These are phyloP conservation scores for Colletotrichum sp. DNA, from an alignment of 2,329 filamentous ascomycete genomes.

Conservation along the genomic window DNA sequence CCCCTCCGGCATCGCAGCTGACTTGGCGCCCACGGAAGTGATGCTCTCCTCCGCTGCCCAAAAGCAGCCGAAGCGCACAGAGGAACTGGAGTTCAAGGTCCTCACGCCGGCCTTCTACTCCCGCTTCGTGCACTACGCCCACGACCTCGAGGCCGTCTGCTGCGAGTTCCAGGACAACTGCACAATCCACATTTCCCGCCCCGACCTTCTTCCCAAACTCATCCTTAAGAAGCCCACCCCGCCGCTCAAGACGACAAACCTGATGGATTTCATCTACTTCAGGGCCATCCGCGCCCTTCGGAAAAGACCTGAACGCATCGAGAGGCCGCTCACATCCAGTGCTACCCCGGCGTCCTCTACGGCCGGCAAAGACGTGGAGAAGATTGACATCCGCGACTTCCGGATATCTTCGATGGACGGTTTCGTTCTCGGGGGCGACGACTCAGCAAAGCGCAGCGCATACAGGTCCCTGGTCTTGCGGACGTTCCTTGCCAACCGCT, in stretches of 20 bases:
- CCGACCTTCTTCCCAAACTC: constrained; percentile 53
- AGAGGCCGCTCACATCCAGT: constrained; percentile 46
- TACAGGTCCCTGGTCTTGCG: constrained; percentile 45
- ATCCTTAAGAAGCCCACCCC: constrained; percentile 44
- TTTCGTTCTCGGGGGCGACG: constrained; percentile 43
- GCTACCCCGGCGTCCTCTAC: background rate
- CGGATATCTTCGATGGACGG: constrained; percentile 57
- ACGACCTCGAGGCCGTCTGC: constrained; percentile 66
- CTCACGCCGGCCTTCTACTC: constrained; percentile 72
- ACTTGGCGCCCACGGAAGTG: constrained; percentile 28
- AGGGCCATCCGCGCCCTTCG: constrained; percentile 49
- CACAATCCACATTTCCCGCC: constrained; percentile 62
- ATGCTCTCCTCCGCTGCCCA: constrained; percentile 37
- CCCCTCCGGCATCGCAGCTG: constrained; percentile 47
- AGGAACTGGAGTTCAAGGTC: constrained; percentile 60
- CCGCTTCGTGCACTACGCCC: constrained; percentile 66
- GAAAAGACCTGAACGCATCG: constrained; percentile 43
- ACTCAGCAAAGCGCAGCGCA: constrained; percentile 26
- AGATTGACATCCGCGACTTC: constrained; percentile 49
- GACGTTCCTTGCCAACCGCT: constrained; percentile 48
- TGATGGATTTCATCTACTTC: constrained; percentile 46
- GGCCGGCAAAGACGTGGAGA: constrained; percentile 10
- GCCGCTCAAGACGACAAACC: constrained; percentile 35
- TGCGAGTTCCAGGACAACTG: constrained; percentile 63
- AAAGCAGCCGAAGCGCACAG: constrained; percentile 18